Conservation (phyloP, 1,139 yeast genomes). For the Yamadazyma taylorii region DNA sequence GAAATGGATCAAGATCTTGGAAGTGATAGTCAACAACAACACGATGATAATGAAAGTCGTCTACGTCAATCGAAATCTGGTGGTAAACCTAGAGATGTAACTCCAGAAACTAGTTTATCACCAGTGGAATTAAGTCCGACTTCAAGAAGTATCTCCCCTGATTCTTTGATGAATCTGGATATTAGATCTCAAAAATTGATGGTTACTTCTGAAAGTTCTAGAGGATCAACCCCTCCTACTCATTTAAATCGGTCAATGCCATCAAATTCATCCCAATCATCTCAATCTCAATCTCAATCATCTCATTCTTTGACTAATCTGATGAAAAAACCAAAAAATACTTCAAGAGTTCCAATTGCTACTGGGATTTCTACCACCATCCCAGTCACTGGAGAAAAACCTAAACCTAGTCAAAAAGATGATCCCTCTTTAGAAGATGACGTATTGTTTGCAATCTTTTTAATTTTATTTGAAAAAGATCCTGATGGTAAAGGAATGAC, state of each 20-base stretch:
- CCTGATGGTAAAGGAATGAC: constrained; percentile 76
- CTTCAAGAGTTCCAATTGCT: constrained; percentile 53
- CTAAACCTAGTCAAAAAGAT: constrained; percentile 62
- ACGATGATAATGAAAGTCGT: too few species aligned
- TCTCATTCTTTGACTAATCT: background rate
- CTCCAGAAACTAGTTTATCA: constrained; percentile 24
- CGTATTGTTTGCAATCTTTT: constrained; percentile 71
- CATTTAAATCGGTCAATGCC: background rate
- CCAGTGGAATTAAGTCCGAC: constrained; percentile 35
- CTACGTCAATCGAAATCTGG: constrained; percentile 4
- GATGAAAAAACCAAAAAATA: constrained; percentile 34
- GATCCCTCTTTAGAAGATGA: constrained; percentile 70
- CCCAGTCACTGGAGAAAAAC: constrained; percentile 80
- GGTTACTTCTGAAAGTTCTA: constrained; percentile 23
- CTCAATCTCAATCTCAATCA: too few species aligned
- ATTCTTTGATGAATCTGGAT: constrained; percentile 38
- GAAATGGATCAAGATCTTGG: constrained; percentile 6
- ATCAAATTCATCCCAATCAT: background rate
- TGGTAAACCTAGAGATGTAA: constrained; percentile 19
- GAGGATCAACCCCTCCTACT: constrained; percentile 32
- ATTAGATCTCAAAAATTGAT: constrained; percentile 17
- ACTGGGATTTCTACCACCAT: constrained; percentile 76
- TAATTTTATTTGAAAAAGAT: constrained; percentile 67
- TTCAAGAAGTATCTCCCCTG: constrained; percentile 46
- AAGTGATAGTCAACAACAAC: constrained; percentile 6